Conservation (phyloP, 805 yeast genomes). For the Cyberlindnera galapagoensis region DNA sequence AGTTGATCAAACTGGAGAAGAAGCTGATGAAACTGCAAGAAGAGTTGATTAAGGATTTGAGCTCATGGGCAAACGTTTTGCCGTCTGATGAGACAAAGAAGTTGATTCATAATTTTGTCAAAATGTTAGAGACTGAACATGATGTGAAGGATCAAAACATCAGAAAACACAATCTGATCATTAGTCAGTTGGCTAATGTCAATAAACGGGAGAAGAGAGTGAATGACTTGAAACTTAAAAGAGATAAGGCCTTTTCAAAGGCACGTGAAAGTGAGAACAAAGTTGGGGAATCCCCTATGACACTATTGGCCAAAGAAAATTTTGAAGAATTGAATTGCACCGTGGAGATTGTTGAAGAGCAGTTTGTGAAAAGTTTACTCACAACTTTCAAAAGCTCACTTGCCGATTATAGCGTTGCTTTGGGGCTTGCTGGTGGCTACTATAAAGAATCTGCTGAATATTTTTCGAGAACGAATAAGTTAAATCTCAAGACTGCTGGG, state of each 20-base stretch:
- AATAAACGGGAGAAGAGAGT: conserved; percentile 45
- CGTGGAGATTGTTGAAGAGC: conserved; percentile 47
- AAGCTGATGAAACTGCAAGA: conserved; percentile 30
- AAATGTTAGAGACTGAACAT: conserved; percentile 32
- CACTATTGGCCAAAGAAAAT: conserved; percentile 40
- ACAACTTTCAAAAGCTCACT: conserved; percentile 39
- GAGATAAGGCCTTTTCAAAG: conserved; percentile 31
- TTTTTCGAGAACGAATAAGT: conserved; percentile 18
- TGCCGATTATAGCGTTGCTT: conserved; percentile 32
- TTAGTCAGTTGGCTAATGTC: conserved; percentile 38
- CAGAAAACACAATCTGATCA: conserved; percentile 38
- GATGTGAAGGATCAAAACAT: conserved; percentile 30
- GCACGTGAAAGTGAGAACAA: conserved; percentile 38
- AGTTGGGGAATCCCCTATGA: conserved; percentile 38
- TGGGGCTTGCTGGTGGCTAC: conserved; percentile 15
- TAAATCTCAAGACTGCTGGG: conserved; percentile 3
- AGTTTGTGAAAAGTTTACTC: conserved; percentile 40
- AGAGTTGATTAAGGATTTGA: conserved; percentile 34
- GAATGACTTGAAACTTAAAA: conserved; percentile 30
- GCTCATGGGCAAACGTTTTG: conserved; percentile 35
- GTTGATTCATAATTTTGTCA: conserved; percentile 35
- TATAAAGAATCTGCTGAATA: conserved; percentile 14
- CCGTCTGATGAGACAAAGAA: conserved; percentile 33
- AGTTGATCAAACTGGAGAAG: conserved; percentile 33
- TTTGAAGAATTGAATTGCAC: conserved; percentile 46